Evolutionary conservation across 768 basidiomycete species (phyloP).

Genomic region (Rhodotorula diobovata): DNA sequence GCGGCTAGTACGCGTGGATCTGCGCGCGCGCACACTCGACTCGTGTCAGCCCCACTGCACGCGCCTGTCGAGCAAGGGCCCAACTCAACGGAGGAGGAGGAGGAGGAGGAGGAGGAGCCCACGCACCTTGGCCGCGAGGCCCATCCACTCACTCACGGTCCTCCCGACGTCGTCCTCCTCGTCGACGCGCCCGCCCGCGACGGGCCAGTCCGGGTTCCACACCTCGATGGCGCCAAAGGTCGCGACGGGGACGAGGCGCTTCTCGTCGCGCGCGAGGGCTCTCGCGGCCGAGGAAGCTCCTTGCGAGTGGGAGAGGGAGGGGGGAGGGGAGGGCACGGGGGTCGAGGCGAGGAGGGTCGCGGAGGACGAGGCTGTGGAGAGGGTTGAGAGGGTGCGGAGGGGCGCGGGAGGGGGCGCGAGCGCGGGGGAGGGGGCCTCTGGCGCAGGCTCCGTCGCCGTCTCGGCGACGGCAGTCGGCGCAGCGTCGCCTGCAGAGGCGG

Average conservation of each 20-base stretch:
- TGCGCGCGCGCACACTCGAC: not conserved
- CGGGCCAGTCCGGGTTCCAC: slow-evolving; percentile 28
- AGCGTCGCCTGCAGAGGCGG: not conserved
- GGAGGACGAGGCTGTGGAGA: not conserved
- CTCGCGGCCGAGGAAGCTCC: no score
- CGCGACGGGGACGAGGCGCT: not conserved
- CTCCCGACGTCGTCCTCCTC: slow-evolving; percentile 24
- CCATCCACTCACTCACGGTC: slow-evolving; percentile 18
- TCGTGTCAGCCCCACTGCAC: no score
- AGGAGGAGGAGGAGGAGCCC: not conserved
- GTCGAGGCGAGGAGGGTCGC: slow-evolving; percentile 2
- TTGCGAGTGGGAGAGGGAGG: not conserved
- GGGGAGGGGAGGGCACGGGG: not conserved
- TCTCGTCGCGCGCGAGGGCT: slow-evolving; percentile 2
- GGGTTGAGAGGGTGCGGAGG: not conserved
- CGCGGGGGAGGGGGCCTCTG: no score
- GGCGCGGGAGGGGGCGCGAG: not conserved
- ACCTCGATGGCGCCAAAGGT: slow-evolving; percentile 18
- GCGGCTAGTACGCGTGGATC: slow-evolving; percentile 5
- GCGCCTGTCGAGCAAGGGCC: not conserved
- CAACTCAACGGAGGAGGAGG: not conserved
- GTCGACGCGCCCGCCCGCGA: slow-evolving; percentile 9
- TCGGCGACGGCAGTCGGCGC: not conserved
- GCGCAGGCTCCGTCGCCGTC: no score
- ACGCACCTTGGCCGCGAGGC: slow-evolving; percentile 20